These are phyloP conservation scores for Hypoxylon subgilvum DNA, from an alignment of 495 filamentous ascomycete species.

Conservation along the genomic window DNA sequence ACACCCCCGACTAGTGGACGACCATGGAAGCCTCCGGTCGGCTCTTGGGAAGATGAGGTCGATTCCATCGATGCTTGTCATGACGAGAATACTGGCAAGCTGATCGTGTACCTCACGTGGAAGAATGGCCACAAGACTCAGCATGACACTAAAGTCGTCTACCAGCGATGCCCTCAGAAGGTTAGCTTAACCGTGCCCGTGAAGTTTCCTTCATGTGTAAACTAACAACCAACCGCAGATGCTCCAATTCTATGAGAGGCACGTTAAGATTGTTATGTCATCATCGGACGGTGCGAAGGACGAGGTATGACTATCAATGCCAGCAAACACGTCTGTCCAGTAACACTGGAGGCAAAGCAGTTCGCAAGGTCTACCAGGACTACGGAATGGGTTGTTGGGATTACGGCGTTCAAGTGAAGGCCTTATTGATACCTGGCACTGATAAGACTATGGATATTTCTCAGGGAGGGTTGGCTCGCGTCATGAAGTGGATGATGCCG, in stretches of 20 bases:
- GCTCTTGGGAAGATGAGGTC: slow-evolving; percentile 65
- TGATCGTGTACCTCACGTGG: slow-evolving; percentile 62
- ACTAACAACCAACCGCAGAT: slow-evolving; percentile 49
- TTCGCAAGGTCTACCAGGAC: neutral
- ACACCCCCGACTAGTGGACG: slow-evolving; percentile 47
- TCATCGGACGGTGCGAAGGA: slow-evolving; percentile 11
- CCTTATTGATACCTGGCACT: neutral
- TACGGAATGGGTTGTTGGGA: neutral
- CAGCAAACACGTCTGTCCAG: neutral
- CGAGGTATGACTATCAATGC: slow-evolving; percentile 5
- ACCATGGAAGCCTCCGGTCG: slow-evolving; percentile 60
- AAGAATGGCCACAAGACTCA: slow-evolving; percentile 65
- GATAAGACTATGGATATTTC: neutral
- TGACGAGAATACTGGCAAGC: slow-evolving; percentile 53
- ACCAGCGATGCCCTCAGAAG: slow-evolving; percentile 66
- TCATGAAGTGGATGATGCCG: neutral
- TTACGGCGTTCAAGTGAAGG: neutral
- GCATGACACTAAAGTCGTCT: slow-evolving; percentile 60
- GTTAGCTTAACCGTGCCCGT: slow-evolving; percentile 36
- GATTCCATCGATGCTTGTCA: slow-evolving; percentile 62
- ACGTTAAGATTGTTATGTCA: slow-evolving; percentile 56
- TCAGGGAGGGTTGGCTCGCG: neutral
- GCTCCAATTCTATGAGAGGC: slow-evolving; percentile 66
- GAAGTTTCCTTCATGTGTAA: neutral
- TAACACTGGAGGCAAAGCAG: neutral